Evolutionary conservation across 179 eudicot genomes (phyloP), one percentile per base, ranked within the genome.

Genomic region (Nepenthes alata): DNA sequence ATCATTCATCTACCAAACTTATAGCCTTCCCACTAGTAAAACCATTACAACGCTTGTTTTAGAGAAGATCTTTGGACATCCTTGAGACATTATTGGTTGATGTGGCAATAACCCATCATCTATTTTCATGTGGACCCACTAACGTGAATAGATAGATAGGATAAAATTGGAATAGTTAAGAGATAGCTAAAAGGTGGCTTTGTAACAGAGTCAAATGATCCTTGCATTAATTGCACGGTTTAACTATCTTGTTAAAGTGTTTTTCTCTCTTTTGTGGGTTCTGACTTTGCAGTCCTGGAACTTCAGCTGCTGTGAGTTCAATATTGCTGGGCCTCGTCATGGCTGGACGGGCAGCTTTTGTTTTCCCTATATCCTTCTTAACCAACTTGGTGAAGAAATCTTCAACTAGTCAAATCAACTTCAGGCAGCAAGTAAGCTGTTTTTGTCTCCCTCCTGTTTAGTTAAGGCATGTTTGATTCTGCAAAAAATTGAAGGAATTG

Each of bases 311-410:
- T 55, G 83, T 76, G 63, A 93, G 97, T 75, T 80, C 87, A 63
- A 68, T 75, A 52, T 73, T 93, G 75, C 72, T 93, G 58, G 86
- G 85, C 59, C 74, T 93, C 36, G 81, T 89, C 71, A 65, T 90
- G 79, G 59, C 90, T 73, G 98, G 95, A 52, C 82, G 97, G 71
- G 98, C 98, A 58, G 80, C 91, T 68, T 93, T 85, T 78, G 82
- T 93, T 41, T 93, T 93, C 70, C 98, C 95, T 0, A 71, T 93
- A 38, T 93, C 95, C 58, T 76, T 76, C 54, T 59, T 93, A 55
- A 73, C 79, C 57, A 93, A 93, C 74, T 66, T 85, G 37, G 57
- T 74, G 66, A 84, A 70, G 67, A 80, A 74, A 59, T 74, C 85
- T 3, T 45, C 37, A 35, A 67, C 66, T 11, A 86, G 81, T 38